These are phyloP conservation scores for Thermothielavioides terrestris DNA, from an alignment of 495 filamentous ascomycete genomes.

Conservation along the genomic window DNA sequence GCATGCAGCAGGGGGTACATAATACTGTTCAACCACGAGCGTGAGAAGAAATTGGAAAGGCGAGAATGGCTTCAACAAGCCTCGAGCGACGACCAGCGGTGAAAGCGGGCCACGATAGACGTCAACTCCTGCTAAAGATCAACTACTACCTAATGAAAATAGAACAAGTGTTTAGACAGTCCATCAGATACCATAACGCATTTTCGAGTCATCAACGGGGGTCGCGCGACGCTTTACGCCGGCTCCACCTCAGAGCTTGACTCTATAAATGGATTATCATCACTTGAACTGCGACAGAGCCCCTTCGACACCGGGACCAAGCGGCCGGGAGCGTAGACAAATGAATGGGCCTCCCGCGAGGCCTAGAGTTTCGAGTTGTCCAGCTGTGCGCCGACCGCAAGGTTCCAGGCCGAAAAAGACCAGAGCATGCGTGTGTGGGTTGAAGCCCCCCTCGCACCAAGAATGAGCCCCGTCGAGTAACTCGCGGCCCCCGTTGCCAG, in stretches of 20 bases:
- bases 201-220: slow-evolving; percentile 54
- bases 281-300: slow-evolving; percentile 67
- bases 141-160: slow-evolving; percentile 6
- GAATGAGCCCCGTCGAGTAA: slow-evolving; percentile 99
- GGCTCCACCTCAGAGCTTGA: slow-evolving; percentile 90
- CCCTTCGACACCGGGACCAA: slow-evolving; percentile 20
- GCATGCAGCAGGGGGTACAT: no score
- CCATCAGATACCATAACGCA: slow-evolving; percentile 91
- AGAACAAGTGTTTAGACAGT: slow-evolving; percentile 32
- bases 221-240: slow-evolving; percentile 35
- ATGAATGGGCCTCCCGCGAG: slow-evolving; percentile 40
- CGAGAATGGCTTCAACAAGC: slow-evolving; percentile 15
- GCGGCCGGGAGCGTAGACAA: slow-evolving; percentile 20
- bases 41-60: not conserved
- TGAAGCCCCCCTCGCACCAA: slow-evolving; percentile 84
- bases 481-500: slow-evolving; percentile 47
- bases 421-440: slow-evolving; percentile 8
- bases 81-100: not conserved
- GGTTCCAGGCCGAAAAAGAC: slow-evolving; percentile 21
- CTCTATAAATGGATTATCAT: slow-evolving; percentile 96
- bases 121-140: not conserved
- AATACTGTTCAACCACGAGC: slow-evolving; percentile 1
- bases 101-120: not conserved
- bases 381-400: slow-evolving; percentile 17
- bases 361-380: slow-evolving; percentile 36